Conservation (phyloP, 2,329 filamentous ascomycete genomes). For the Clarireedia paspali region DNA sequence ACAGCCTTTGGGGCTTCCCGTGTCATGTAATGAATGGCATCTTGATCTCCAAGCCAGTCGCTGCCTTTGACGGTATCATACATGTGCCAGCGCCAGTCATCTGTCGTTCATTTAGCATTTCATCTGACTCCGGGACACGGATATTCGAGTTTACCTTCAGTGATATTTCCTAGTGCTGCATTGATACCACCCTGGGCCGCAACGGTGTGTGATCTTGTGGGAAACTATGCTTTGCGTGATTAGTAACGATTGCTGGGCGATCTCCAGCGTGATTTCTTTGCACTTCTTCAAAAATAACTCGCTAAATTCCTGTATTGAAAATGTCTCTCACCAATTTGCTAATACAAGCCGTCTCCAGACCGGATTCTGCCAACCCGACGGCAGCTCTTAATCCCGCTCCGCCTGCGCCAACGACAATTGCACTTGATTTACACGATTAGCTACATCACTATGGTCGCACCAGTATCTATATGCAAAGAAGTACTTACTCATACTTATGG, state of each 20-base stretch:
- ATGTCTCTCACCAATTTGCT: slow-evolving; percentile 30
- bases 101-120: slow-evolving; percentile 22
- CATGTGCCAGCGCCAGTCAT: slow-evolving; percentile 54
- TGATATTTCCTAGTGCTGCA: slow-evolving; percentile 69
- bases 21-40: slow-evolving; percentile 54
- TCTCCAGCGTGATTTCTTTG: not conserved
- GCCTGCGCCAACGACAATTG: slow-evolving; percentile 65
- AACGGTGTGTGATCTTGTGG: slow-evolving; percentile 78
- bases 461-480: not conserved
- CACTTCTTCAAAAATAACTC: too few species aligned
- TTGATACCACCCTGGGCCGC: slow-evolving; percentile 81
- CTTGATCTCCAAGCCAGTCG: slow-evolving; percentile 52
- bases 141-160: slow-evolving; percentile 31
- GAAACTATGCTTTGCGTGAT: slow-evolving; percentile 42
- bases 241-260: not conserved
- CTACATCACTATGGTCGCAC: not conserved
- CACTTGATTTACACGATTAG: not conserved
- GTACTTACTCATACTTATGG: slow-evolving; percentile 6
- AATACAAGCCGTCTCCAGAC: slow-evolving; percentile 86
- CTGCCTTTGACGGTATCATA: slow-evolving; percentile 52
- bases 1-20: slow-evolving; percentile 45
- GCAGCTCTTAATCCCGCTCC: slow-evolving; percentile 75
- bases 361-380: slow-evolving; percentile 79
- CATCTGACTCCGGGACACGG: not conserved
- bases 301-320: not conserved